Evolutionary conservation across 1,139 yeast species (phyloP), one percentile per base, ranked within the genome.

Genomic region (Nematodospora anomalae): DNA sequence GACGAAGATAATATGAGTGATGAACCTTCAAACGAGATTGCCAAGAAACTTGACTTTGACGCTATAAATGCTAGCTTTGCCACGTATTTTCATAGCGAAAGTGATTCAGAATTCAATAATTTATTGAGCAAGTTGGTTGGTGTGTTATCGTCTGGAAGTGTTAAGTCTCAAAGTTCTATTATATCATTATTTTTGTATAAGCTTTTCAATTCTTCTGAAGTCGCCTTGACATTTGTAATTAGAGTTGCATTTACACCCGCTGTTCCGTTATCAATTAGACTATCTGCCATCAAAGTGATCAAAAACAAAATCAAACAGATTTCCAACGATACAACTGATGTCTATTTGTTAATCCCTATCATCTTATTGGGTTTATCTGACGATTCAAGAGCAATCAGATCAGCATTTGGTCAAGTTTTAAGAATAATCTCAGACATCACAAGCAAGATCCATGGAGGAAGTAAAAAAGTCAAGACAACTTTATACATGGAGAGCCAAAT

Each of bases 211-310:
- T 44, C 56, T 2, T 35, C 44, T 1, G 79, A 71, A 50, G 49
- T 70, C 2, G 64, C 69, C 26, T 46, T 78, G 13, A 73, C 88
- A 0, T 84, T 83, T 51, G 55, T 80, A 32, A 50, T 79, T n/a
- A 68, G 89, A 53, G 62, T 78, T 8, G 59, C 80, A 1, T 66
- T 77, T 25, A 73, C 84, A 3, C 73, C 79, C 4, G 64, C 76
- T 2, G 67, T 79, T 4, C 92, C 92, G 28, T 50, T 74, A 10
- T 66, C 74, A 18, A 71, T 77, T 12, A 72, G 87, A 53, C 51
- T 74, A 13, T 58, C 67, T 14, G 66, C 83, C 2, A 58, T 81
- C 39, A 57, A 62, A 21, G 55, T 60, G 26, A 47, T 79, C 26
- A 62, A 61, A 15, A 50, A 54, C 21, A 57, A 55, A 21, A 54